Evolutionary conservation across 208 protist genomes (phyloP), one percentile per base, ranked within the genome.

Genomic region (Angomonas desouzai): DNA sequence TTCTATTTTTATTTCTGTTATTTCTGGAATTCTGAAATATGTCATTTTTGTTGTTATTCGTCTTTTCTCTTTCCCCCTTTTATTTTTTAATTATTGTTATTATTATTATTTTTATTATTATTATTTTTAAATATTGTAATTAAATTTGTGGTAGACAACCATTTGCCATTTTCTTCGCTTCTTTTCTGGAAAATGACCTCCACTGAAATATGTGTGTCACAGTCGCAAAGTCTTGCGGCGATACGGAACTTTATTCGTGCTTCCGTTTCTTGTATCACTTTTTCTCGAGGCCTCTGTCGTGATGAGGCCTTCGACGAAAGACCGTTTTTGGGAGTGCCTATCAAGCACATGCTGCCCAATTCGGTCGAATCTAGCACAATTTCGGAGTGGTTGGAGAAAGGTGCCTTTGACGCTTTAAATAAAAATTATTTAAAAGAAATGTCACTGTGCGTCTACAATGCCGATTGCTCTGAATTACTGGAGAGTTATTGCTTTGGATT

Each of bases 361-460:
- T 85, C 80, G 11, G 51, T 70, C 0, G 82, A 89, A 66, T 68
- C 87, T 2, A 63, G 77, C 13, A 71, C 62, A 1, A 89, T 90
- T 29, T 89, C 79, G 2, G 70, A 77, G 53, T 94, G 84, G 83
- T 82, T 92, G 38, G 83, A 87, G 48, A 81, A 84, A 29, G 80
- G 85, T 53, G 82, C 78, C n/a, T 89, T 94, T 66, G 85, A 92
- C 62, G 87, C 87, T 25, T 70, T 94, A 1, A 89, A 91, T 49
- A 72, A 79, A 30, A 76, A 77, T 34, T 94, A 92, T 48, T 70
- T 94, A 4, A 85, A 90, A 62, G 80, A 91, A 65, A 66, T 91
- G 64, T 61, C 85, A 3, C 70, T 94, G 34, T 92, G 85, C 59
- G 71, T 92, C n/a, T 84, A 88, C 69, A 76, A 79, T 25, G 76